Evolutionary conservation across 169 alveolate species (phyloP), one percentile per base, ranked within the genome.

Genomic region (Sarcocystis neurona): DNA sequence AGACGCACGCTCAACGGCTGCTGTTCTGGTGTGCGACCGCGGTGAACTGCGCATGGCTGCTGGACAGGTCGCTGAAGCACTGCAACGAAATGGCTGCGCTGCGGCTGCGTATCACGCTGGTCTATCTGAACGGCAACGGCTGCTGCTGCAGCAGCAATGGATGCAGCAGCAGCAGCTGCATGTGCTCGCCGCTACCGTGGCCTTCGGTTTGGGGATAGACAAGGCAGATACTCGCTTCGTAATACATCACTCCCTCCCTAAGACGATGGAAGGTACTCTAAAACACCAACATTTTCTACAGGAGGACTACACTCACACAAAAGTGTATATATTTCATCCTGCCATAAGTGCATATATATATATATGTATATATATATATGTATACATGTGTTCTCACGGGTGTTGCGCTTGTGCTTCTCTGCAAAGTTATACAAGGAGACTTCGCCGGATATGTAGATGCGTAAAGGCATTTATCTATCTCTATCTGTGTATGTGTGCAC

Each of bases 121-220:
- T 6, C 90, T 85, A 27, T 37, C 79, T 0, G 85, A 68, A 41
- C 5, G 8, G 63, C 50, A 8, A 15, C 23, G 90, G 23, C 44
- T 43, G 32, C 43, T 23, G 8, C 92, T 93, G 2, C 97, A 96
- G 89, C 92, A 90, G 77, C 87, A 87, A 74, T 98, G 96, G 97
- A 93, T 98, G 98, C 85, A 85, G 97, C 98, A 93, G 5, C 15
- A 53, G 46, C 58, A 53, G 56, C 94, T 98, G 60, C 94, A 96
- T 70, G 98, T 98, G 4, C 96, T 98, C 82, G 99, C 98, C 4
- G 99, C 99, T n/a, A 98, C 99, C 1, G 97, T 98, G 34, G 99
- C 99, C 30, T 99, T 99, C 93, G 99, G 99, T 34, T 97, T 99
- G 99, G 99, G 99, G 46, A 98, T 99, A 56, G 98, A 99, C 94